Base-by-base conservation (phyloP, 306 rosid species). In the Prunus mume region DNA sequence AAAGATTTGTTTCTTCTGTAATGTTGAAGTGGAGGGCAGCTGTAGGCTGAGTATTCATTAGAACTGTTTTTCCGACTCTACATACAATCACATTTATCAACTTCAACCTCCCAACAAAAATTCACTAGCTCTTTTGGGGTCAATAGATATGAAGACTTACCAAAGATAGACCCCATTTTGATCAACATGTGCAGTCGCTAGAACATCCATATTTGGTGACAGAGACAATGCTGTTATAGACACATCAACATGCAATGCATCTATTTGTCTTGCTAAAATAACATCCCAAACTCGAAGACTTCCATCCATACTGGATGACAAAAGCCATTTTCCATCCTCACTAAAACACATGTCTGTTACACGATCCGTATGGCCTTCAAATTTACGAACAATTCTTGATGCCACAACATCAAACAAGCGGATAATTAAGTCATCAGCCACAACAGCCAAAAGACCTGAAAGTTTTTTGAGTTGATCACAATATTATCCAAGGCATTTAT, bases 281-380 rank as follows among this genome's bases (percentile, higher is more conserved):
- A 95, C 93, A 84, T 95, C 97, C 97, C 97, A 95, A 75, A 92
- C 89, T 88, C 93, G 78, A 81, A 95, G 97, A 79, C 90, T 89
- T 86, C 97, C 93, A 86, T 95, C 98, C 98, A 95, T 90, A 78
- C 98, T 89, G 22, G 97, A 90, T 18, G 98, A 92, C 77, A 92
- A 69, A 82, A 95, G 91, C 98, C 97, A 95, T 84, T 95, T 95
- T 49, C 98, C 93, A 83, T 94, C 98, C 88, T 94, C 97, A 64
- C 98, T 94, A 89, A 94, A 94, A 82, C 96, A 91, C 85, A 94
- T 81, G 73, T 94, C 98, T 19, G 98, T 91, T 69, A 94, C 75
- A 62, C 97, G 96, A 87, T 94, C 98, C 6, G 84, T 86, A 85
- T 92, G 96, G 54, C 97, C 98, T 89, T 91, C 96, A 76, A 94